Percentiles rank a stretch among this genome's conserved stretches.
Conservation (phyloP, 345 rosid genomes). For the Iberis pinnata region DNA sequence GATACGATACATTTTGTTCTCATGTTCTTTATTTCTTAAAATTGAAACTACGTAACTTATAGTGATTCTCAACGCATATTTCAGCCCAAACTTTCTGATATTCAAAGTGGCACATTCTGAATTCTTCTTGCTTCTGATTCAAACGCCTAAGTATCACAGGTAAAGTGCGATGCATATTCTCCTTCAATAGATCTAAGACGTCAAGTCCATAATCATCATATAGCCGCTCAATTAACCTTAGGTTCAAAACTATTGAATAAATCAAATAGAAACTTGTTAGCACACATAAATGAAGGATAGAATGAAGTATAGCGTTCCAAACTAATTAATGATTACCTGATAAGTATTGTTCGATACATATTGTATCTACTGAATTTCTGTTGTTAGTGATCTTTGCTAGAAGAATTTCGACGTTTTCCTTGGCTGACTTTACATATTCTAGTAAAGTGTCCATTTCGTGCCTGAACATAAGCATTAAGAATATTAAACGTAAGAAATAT, state of each 20-base stretch:
- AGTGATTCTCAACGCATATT: slow-evolving; percentile 85
- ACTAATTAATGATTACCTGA: slow-evolving; percentile 71
- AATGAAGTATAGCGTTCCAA: too few species aligned
- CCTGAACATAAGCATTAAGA: slow-evolving; percentile 44
- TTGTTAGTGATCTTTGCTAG: slow-evolving; percentile 68
- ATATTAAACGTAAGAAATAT: too few species aligned
- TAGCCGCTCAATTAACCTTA: too few species aligned
- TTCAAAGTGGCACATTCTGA: slow-evolving; percentile 90
- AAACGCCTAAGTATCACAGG: too few species aligned
- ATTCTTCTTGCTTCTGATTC: slow-evolving; percentile 99
- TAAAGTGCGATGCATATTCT: too few species aligned
- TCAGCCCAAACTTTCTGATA: slow-evolving; percentile 98
- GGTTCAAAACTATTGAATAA: too few species aligned
- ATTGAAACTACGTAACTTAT: slow-evolving; percentile 86
- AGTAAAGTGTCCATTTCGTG: slow-evolving; percentile 95
- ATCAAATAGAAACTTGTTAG: too few species aligned
- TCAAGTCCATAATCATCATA: too few species aligned
- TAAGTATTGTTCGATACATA: slow-evolving; percentile 62
- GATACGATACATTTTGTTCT: too few species aligned
- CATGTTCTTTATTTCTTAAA: too few species aligned
- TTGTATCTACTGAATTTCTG: slow-evolving; percentile 44
- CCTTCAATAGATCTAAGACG: too few species aligned
- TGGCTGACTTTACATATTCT: slow-evolving; percentile 82
- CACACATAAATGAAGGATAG: too few species aligned
- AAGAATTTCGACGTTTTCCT: slow-evolving; percentile 69